These are phyloP conservation scores for Trichoderma atroviride DNA, from an alignment of 2,329 filamentous ascomycete species.

Conservation along the genomic window DNA sequence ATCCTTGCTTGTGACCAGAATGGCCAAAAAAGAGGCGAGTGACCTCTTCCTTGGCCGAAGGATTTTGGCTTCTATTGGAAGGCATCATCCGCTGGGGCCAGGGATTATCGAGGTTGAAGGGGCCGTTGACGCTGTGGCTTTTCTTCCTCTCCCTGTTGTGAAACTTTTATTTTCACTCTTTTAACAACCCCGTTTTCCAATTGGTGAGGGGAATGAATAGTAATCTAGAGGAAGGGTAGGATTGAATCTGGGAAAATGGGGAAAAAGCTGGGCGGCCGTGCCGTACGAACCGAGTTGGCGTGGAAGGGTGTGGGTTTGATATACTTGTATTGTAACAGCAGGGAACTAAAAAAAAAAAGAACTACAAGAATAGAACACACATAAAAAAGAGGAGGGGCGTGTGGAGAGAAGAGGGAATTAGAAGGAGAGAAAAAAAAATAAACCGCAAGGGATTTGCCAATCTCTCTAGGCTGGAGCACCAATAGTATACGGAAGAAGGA, in stretches of 20 bases:
- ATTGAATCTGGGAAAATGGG: constrained; percentile 11
- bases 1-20: not conserved
- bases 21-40: not conserved
- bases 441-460: not conserved
- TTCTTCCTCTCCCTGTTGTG: not conserved
- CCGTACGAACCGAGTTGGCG: constrained; percentile 27
- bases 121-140: constrained; percentile 1
- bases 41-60: not conserved
- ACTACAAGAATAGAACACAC: not conserved
- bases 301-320: constrained; percentile 20
- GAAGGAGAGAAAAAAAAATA: not conserved
- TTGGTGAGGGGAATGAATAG: not conserved
- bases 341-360: too few species aligned
- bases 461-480: not conserved
- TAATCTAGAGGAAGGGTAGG: constrained; percentile 6
- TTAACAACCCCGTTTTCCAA: too few species aligned
- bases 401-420: not conserved
- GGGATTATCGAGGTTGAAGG: not conserved
- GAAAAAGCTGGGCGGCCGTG: constrained; percentile 20
- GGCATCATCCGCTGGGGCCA: not conserved
- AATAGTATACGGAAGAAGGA: not conserved
- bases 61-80: not conserved
- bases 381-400: not conserved
- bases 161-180: too few species aligned
- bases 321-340: too few species aligned